Percentiles rank a stretch among this genome's conserved stretches.
phyloP scores from a whole-genome alignment of 306 rosid genomes.

The Astragalus glycyphyllos region DNA sequence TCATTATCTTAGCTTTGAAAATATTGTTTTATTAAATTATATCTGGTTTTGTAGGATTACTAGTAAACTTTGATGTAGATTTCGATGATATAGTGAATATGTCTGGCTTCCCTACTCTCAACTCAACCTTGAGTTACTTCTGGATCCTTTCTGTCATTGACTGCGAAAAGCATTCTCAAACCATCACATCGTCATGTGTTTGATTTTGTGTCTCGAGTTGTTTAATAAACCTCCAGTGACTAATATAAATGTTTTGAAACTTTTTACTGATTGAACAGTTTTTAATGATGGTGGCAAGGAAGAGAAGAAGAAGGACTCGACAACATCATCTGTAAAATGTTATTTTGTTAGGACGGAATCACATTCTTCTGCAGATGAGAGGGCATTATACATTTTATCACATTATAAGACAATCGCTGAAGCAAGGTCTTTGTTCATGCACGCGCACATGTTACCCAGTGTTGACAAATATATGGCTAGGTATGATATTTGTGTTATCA shows the following conservation, averaged over 20 bases:
- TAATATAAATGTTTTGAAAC: background rate
- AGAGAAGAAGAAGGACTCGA: conserved; percentile 67
- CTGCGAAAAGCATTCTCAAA: conserved; percentile 17
- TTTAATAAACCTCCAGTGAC: conserved; percentile 34
- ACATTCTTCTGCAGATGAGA: conserved; percentile 46
- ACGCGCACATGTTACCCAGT: conserved; percentile 61
- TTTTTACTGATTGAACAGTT: conserved; percentile 56
- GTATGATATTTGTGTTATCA: conserved; percentile 45
- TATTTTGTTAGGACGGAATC: conserved; percentile 69
- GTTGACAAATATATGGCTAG: conserved; percentile 75
- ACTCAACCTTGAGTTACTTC: conserved; percentile 14
- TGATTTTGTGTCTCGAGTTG: conserved; percentile 4
- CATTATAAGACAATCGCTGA: conserved; percentile 52
- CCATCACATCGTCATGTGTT: background rate
- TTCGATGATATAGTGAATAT: conserved; percentile 4
- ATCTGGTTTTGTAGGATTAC: background rate
- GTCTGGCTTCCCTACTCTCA: conserved; percentile 26
- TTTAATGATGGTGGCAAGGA: conserved; percentile 83
- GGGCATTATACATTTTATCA: conserved; percentile 46
- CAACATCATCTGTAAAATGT: conserved; percentile 75
- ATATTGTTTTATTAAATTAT: background rate
- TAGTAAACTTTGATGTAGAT: conserved; percentile 6
- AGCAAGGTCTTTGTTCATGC: conserved; percentile 74
- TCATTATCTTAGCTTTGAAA: conserved; percentile 18
- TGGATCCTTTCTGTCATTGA: background rate